Base-by-base conservation (phyloP, 2,329 filamentous ascomycete species). In the Fusarium oxysporum region DNA sequence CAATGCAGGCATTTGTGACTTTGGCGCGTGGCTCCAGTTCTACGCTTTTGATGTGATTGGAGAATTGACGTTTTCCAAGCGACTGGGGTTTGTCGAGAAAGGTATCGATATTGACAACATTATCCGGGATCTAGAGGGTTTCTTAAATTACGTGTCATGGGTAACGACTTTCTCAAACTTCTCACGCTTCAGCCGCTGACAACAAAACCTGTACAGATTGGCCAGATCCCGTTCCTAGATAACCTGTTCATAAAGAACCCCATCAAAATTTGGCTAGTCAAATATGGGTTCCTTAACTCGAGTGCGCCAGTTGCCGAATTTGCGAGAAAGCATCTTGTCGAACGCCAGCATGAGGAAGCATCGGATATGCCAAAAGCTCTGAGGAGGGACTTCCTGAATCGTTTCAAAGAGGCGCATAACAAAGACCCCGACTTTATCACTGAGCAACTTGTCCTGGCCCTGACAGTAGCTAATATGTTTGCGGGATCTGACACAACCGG, bases 21-120 rank as follows among this genome's bases (percentile, higher is more conserved):
- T 93, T 63, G 88, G 89, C 7, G 84, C 86, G 71, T 94, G 92
- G 92, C 83, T 95, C 67, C 92, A 95, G 77, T 94, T 90, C 79
- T 94, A 93, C 75, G 92, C 93, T 1, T 95, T 95, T 77, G 93
- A 95, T 78, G 92, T 94, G 16, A 94, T 94, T 69, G 92, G 92
- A 19, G 90, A 93, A 70, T 87, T 94, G 78, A 94, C 92, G 0
- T 94, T 93, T 83, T 90, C 88, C 77, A 93, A 93, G 78, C 86
- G 91, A 1, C 86, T 94, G 63, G 93, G 93, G 0, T 95, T 95
- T 74, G 82, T 95, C 3, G 92, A 95, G 78, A 86, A 87, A 75
- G 91, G 93, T 58, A 86, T 90, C 79, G 92, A 95, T 74, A 88
- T 95, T 38, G 92, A 93, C 68, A 91, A 91, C 4, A 94, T 94